These are phyloP conservation scores for Candida succiphila DNA, from an alignment of 805 yeast genomes.

Conservation along the genomic window DNA sequence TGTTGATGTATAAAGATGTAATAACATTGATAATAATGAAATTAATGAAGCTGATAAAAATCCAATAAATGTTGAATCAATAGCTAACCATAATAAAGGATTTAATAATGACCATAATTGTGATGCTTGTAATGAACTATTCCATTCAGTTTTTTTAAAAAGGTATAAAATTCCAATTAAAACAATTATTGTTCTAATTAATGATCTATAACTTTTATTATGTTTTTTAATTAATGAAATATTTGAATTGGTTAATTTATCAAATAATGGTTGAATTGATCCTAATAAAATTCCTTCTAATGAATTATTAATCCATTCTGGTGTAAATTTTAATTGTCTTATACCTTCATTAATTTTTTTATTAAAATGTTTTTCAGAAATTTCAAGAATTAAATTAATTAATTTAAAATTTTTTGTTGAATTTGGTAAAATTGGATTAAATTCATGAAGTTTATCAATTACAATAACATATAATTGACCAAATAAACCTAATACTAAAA, in stretches of 20 bases:
- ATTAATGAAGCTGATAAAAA: constrained; percentile 11
- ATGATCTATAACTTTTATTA: constrained; percentile 4
- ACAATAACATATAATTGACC: constrained; percentile 47
- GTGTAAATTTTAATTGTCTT: constrained; percentile 22
- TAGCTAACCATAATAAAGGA: constrained; percentile 50
- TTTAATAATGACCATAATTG: constrained; percentile 53
- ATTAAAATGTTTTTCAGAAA: not conserved
- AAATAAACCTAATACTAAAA: constrained; percentile 23
- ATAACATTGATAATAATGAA: constrained; percentile 7
- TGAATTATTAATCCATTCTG: constrained; percentile 31
- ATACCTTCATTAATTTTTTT: not conserved
- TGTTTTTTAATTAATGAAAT: constrained; percentile 1
- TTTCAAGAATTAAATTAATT: constrained; percentile 1
- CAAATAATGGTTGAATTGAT: constrained; percentile 35
- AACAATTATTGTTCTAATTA: constrained; percentile 40
- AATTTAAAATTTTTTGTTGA: constrained; percentile 14
- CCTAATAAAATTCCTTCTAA: constrained; percentile 54
- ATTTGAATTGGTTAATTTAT: constrained; percentile 8
- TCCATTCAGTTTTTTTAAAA: constrained; percentile 61
- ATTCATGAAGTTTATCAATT: constrained; percentile 38
- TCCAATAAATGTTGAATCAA: constrained; percentile 16
- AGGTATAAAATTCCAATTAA: constrained; percentile 66
- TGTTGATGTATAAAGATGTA: constrained; percentile 3
- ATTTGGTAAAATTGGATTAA: constrained; percentile 15
- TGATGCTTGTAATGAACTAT: constrained; percentile 53